Evolutionary conservation across 805 yeast genomes (phyloP).

Genomic region (Yarrowia osloensis): DNA sequence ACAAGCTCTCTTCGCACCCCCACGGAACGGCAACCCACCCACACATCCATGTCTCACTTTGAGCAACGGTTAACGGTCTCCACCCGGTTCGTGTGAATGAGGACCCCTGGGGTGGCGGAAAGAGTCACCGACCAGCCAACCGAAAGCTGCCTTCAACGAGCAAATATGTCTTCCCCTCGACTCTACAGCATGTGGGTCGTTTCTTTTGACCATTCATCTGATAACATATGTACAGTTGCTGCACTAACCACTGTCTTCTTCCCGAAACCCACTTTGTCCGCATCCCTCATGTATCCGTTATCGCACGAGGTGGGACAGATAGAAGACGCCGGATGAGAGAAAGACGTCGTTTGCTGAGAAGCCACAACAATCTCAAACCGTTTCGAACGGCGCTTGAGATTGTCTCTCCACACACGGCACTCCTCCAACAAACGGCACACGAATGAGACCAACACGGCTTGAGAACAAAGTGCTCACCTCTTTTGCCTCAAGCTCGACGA

Average conservation of each 20-base stretch:
- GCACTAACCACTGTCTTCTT: neutral
- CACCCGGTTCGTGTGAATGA: neutral
- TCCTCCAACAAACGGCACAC: neutral
- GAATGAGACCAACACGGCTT: neutral
- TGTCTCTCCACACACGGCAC: neutral
- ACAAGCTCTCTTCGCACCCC: too few relatives aligned
- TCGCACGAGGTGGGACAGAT: neutral
- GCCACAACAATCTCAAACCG: too few relatives aligned
- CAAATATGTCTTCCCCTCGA: neutral
- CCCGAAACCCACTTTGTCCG: slow-evolving; percentile 2
- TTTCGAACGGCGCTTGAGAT: neutral
- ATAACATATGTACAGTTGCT: neutral
- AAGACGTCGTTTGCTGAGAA: too few relatives aligned
- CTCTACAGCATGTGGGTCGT: neutral
- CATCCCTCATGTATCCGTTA: neutral
- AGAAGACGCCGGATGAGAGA: too few relatives aligned
- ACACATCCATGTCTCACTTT: neutral
- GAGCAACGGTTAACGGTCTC: neutral
- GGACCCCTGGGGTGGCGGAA: too few relatives aligned
- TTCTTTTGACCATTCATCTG: neutral
- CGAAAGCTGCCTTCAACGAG: neutral
- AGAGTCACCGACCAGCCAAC: neutral
- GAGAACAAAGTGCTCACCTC: neutral
- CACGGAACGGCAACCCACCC: neutral
- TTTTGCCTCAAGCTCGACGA: neutral